Percentiles rank a stretch among this genome's conserved stretches.
phyloP scores from a whole-genome alignment of 768 basidiomycete species.

The Lactarius hatsudake region DNA sequence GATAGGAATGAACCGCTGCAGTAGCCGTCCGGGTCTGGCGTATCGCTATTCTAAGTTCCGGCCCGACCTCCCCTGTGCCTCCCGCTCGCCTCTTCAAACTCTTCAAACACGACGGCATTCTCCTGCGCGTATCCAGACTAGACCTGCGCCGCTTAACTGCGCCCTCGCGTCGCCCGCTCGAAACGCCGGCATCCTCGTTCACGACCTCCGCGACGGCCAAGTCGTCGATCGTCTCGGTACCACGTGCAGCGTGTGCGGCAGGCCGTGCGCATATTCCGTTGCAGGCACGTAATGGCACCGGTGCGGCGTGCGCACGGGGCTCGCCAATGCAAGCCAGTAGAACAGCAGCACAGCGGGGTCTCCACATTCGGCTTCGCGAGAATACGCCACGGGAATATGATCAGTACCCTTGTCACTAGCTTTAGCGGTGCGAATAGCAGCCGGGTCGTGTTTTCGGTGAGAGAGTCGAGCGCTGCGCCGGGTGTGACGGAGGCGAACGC shows the following conservation, averaged over 20 bases:
- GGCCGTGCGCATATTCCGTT: constrained; percentile 77
- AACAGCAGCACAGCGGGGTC: constrained; percentile 67
- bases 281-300: constrained; percentile 89
- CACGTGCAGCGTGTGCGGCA: constrained; percentile 59
- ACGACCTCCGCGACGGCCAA: constrained; percentile 29
- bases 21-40: too few relatives aligned
- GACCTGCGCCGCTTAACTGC: too few relatives aligned
- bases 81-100: too few relatives aligned
- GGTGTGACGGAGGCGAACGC: constrained; percentile 50
- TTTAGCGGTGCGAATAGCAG: constrained; percentile 40
- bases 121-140: too few relatives aligned
- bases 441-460: constrained; percentile 39
- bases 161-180: background rate
- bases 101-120: too few relatives aligned
- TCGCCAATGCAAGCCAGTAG: too few relatives aligned
- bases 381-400: constrained; percentile 89
- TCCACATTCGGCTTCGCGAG: constrained; percentile 59
- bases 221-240: constrained; percentile 82
- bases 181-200: constrained; percentile 29
- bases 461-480: constrained; percentile 48
- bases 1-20: too few relatives aligned
- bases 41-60: too few relatives aligned
- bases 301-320: background rate
- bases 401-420: constrained; percentile 57
- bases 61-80: too few relatives aligned